Conservation (phyloP, 2,329 filamentous ascomycete species). For the Aspergillus sp. region DNA sequence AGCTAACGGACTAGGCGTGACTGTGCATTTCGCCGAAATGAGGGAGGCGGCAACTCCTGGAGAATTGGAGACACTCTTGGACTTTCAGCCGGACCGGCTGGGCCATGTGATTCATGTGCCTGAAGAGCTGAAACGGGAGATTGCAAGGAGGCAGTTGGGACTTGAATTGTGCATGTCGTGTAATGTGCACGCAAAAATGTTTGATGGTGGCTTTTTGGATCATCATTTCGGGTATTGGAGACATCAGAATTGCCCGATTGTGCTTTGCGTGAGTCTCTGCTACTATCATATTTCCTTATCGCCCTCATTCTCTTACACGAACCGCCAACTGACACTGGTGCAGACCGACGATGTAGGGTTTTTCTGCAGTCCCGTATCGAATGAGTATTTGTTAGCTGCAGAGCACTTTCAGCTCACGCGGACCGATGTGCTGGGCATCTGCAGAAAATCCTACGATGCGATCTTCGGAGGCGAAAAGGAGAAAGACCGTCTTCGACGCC, state of each 20-base stretch:
- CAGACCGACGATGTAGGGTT: conserved; percentile 84
- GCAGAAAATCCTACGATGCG: conserved; percentile 61
- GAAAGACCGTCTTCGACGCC: conserved; percentile 39
- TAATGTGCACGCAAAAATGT: conserved; percentile 76
- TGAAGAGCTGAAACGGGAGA: conserved; percentile 59
- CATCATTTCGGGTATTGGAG: conserved; percentile 80
- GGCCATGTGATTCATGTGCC: conserved; percentile 79
- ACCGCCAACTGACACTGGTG: conserved; percentile 18
- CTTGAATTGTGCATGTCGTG: conserved; percentile 78
- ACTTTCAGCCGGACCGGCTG: conserved; percentile 67
- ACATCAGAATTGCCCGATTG: conserved; percentile 60
- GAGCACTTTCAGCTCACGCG: conserved; percentile 64
- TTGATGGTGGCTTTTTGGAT: conserved; percentile 62
- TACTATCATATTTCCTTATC: not conserved
- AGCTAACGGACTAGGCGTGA: conserved; percentile 60
- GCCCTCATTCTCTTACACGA: not conserved
- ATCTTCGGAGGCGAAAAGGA: conserved; percentile 69
- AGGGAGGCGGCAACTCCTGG: conserved; percentile 55
- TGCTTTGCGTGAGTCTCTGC: conserved; percentile 63
- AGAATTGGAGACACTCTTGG: conserved; percentile 66
- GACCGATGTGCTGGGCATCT: conserved; percentile 55
- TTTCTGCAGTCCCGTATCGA: conserved; percentile 73
- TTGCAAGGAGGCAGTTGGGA: conserved; percentile 58
- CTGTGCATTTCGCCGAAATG: conserved; percentile 77
- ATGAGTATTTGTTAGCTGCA: conserved; percentile 74